Percentiles rank a stretch among this genome's conserved stretches.
phyloP scores from a whole-genome alignment of 805 yeast genomes.

The Hanseniaspora vineae region DNA sequence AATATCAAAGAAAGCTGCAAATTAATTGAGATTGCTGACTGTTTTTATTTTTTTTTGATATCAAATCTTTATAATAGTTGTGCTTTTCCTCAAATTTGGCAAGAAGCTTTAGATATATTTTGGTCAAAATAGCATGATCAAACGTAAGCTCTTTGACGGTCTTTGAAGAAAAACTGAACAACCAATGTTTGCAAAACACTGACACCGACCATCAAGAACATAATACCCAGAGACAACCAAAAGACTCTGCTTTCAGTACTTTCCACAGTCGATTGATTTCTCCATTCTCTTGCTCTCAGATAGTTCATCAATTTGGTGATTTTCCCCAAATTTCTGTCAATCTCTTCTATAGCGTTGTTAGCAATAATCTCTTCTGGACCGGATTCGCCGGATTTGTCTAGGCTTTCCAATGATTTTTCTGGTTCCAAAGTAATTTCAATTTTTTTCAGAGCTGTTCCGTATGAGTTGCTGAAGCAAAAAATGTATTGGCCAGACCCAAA shows the following conservation, averaged over 20 bases:
- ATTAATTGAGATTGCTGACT: no score
- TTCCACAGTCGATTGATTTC: conserved; percentile 86
- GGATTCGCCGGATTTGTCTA: conserved; percentile 30
- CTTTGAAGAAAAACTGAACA: conserved; percentile 68
- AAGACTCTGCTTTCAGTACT: conserved; percentile 69
- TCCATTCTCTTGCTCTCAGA: conserved; percentile 90
- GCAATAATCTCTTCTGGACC: conserved; percentile 38
- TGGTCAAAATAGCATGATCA: no score
- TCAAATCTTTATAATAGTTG: no score
- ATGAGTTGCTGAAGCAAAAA: conserved; percentile 52
- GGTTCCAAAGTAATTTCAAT: conserved; percentile 48
- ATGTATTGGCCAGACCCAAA: conserved; percentile 49
- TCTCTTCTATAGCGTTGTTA: conserved; percentile 41
- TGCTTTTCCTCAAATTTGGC: no score
- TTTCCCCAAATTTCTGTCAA: conserved; percentile 45
- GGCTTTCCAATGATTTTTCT: conserved; percentile 28
- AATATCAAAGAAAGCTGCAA: no score
- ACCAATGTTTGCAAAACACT: conserved; percentile 66
- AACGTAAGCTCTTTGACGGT: conserved; percentile 30
- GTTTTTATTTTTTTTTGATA: no score
- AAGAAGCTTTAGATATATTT: no score
- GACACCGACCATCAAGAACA: conserved; percentile 62
- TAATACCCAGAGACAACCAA: conserved; percentile 62
- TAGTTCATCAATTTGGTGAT: conserved; percentile 58
- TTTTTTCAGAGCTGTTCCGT: conserved; percentile 52